These are phyloP conservation scores for Sugiyamaella grinbergsii DNA, from an alignment of 1,139 yeast species.

Conservation along the genomic window DNA sequence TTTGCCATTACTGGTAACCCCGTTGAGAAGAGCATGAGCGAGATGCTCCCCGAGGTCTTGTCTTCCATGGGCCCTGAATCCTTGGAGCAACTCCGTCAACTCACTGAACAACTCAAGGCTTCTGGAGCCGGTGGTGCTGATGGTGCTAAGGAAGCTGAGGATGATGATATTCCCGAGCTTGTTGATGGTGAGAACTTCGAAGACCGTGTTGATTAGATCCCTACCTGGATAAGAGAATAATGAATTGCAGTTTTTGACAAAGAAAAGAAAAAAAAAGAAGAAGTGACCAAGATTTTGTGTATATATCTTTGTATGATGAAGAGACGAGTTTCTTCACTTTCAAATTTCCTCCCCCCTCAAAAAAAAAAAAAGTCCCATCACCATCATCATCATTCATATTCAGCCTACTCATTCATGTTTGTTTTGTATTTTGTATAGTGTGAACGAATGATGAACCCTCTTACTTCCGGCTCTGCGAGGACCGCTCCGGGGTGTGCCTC, in stretches of 20 bases:
- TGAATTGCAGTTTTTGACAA: neutral
- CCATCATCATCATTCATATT: too few species aligned
- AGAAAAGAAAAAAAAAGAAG: neutral
- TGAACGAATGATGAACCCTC: neutral
- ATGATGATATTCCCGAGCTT: conserved; percentile 81
- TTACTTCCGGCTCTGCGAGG: neutral
- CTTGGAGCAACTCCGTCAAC: conserved; percentile 82
- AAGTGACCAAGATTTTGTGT: neutral
- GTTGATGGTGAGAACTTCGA: conserved; percentile 96
- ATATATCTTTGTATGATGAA: conserved; percentile 11
- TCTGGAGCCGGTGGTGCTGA: conserved; percentile 50
- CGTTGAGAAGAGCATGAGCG: conserved; percentile 90
- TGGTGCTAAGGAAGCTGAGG: conserved; percentile 55
- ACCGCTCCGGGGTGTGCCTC: neutral
- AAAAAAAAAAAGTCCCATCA: too few species aligned
- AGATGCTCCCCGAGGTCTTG: conserved; percentile 91
- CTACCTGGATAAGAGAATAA: conserved; percentile 1
- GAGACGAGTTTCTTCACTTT: neutral
- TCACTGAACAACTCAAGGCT: conserved; percentile 84
- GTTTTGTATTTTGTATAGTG: neutral
- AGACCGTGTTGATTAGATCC: conserved; percentile 49
- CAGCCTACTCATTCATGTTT: neutral
- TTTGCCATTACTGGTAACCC: conserved; percentile 95
- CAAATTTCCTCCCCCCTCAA: too few species aligned
- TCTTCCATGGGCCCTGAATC: conserved; percentile 98